Evolutionary conservation across 2,329 filamentous ascomycete genomes (phyloP).

Genomic region (Alternaria gaisen): DNA sequence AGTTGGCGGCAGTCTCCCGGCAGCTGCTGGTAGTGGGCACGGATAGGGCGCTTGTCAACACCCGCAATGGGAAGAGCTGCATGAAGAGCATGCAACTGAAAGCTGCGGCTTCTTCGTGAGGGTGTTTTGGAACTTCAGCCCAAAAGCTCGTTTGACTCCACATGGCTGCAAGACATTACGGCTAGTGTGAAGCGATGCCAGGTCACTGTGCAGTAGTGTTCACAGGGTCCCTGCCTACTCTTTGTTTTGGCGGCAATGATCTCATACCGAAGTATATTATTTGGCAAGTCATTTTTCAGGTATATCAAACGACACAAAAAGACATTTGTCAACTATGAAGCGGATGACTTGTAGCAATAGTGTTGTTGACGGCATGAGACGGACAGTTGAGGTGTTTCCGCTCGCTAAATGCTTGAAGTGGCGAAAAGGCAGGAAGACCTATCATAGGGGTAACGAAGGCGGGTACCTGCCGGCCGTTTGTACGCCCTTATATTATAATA

Average conservation of each 20-base stretch:
- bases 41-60: conserved; percentile 3
- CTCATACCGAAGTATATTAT: conserved; percentile 4
- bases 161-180: conserved; percentile 16
- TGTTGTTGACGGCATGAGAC: background rate
- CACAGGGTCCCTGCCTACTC: conserved; percentile 10
- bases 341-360: background rate
- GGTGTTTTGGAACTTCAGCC: conserved; percentile 12
- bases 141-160: conserved; percentile 14
- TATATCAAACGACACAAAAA: background rate
- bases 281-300: background rate
- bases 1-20: conserved; percentile 6
- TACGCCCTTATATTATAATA: background rate
- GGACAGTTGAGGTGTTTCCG: conserved; percentile 23
- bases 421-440: conserved; percentile 11
- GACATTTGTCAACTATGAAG: conserved; percentile 9
- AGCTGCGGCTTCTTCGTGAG: conserved; percentile 10
- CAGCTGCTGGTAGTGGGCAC: conserved; percentile 4
- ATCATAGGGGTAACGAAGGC: conserved; percentile 24
- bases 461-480: conserved; percentile 31
- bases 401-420: conserved; percentile 8
- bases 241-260: conserved; percentile 10
- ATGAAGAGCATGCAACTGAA: conserved; percentile 8
- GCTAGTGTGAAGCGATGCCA: conserved; percentile 21
- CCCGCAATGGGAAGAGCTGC: conserved; percentile 5
- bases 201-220: conserved; percentile 25